phyloP scores from a whole-genome alignment of 148 eudicot genomes.

The Rhododendron henanense region DNA sequence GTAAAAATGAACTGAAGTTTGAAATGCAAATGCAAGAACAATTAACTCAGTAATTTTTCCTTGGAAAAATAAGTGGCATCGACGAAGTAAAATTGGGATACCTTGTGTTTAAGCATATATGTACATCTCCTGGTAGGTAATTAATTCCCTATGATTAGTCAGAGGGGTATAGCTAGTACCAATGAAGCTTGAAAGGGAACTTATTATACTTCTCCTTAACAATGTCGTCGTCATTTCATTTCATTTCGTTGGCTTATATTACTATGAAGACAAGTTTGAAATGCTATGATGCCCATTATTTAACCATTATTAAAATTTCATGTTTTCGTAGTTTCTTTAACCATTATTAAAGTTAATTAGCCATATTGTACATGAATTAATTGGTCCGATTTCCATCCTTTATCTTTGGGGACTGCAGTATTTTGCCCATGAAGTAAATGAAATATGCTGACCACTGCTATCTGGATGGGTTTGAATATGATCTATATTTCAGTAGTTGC shows the following conservation, averaged over 20 bases:
- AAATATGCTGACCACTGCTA: background rate
- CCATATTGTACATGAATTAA: background rate
- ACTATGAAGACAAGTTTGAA: background rate
- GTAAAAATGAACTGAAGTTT: background rate
- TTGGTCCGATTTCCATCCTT: background rate
- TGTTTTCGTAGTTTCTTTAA: background rate
- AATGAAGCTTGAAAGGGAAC: background rate
- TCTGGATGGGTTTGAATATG: background rate
- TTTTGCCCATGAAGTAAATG: background rate
- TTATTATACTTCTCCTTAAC: background rate
- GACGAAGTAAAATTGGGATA: background rate
- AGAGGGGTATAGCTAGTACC: background rate
- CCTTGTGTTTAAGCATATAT: background rate
- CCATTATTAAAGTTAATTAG: background rate
- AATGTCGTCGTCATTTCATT: background rate
- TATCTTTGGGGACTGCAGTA: background rate
- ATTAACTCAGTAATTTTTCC: background rate
- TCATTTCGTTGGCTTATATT: too few species aligned
- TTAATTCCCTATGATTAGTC: background rate
- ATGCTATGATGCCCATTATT: background rate
- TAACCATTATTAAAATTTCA: background rate
- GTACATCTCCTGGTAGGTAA: background rate
- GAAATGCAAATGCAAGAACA: background rate
- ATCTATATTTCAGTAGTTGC: background rate
- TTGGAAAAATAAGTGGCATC: background rate